phyloP scores from a whole-genome alignment of 2,329 filamentous ascomycete genomes.

The Escovopsis weberi region DNA sequence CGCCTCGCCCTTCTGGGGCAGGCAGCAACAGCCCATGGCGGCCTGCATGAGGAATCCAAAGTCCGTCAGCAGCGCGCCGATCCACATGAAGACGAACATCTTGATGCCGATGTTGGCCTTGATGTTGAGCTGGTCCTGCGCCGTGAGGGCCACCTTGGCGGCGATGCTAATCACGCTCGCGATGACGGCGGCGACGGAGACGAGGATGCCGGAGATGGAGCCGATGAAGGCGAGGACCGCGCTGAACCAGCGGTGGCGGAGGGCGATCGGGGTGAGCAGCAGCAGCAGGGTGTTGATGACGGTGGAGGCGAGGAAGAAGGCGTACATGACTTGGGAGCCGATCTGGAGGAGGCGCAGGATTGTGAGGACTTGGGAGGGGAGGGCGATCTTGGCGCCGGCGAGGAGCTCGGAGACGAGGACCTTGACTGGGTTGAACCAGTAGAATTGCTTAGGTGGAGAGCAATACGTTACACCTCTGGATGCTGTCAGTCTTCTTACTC shows the following conservation, averaged over 20 bases:
- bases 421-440: slow-evolving; percentile 83
- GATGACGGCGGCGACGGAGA: slow-evolving; percentile 55
- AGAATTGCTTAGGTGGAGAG: slow-evolving; percentile 53
- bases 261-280: slow-evolving; percentile 44
- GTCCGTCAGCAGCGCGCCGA: slow-evolving; percentile 51
- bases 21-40: slow-evolving; percentile 64
- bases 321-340: slow-evolving; percentile 78
- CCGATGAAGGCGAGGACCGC: slow-evolving; percentile 54
- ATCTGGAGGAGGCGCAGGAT: slow-evolving; percentile 61
- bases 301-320: slow-evolving; percentile 61
- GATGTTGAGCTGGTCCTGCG: slow-evolving; percentile 64
- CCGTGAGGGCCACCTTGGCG: slow-evolving; percentile 61
- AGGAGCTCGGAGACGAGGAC: slow-evolving; percentile 71
- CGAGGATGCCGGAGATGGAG: slow-evolving; percentile 51
- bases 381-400: slow-evolving; percentile 65
- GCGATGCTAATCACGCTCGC: slow-evolving; percentile 75
- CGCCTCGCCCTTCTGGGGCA: slow-evolving; percentile 9
- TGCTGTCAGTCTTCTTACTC: not conserved
- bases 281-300: slow-evolving; percentile 60
- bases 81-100: slow-evolving; percentile 88
- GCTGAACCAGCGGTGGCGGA: slow-evolving; percentile 45
- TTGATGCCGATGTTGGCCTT: slow-evolving; percentile 49
- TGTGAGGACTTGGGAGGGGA: slow-evolving; percentile 58
- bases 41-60: slow-evolving; percentile 61
- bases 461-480: slow-evolving; percentile 59